Evolutionary conservation across 208 protist species (phyloP).

Genomic region (Phytomonas sp.): DNA sequence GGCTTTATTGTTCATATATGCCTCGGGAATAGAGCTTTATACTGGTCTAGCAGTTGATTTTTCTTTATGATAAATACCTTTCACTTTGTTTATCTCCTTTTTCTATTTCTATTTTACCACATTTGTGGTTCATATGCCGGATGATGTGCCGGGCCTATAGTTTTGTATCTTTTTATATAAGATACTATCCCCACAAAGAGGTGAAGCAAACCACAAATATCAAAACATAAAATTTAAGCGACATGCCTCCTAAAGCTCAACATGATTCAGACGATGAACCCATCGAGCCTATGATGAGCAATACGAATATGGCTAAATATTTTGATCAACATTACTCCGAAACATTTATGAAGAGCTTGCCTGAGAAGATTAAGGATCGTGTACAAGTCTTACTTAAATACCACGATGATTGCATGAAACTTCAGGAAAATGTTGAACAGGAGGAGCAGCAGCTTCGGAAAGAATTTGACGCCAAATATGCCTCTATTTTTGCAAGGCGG

Average conservation of each 20-base stretch:
- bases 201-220: background rate
- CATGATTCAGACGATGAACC: conserved; percentile 20
- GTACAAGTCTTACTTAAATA: conserved; percentile 61
- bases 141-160: background rate
- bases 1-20: conserved; percentile 1
- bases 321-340: conserved; percentile 67
- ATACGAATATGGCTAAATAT: conserved; percentile 41
- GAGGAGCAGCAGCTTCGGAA: conserved; percentile 60
- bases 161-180: background rate
- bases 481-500: conserved; percentile 48
- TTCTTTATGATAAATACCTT: background rate
- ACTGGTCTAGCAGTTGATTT: background rate
- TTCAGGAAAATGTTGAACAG: conserved; percentile 47
- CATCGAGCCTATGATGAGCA: conserved; percentile 22
- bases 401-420: conserved; percentile 57
- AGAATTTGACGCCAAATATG: conserved; percentile 65
- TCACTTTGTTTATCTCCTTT: background rate
- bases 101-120: conserved; percentile 1
- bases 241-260: conserved; percentile 43
- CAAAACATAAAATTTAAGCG: background rate
- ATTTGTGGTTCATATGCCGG: background rate
- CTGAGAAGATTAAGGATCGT: conserved; percentile 73
- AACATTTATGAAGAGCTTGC: conserved; percentile 76
- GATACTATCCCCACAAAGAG: background rate
- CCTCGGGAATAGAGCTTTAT: background rate